Conservation (phyloP, 2,329 filamentous ascomycete genomes). For the Pyrenophora tritici-repentis region DNA sequence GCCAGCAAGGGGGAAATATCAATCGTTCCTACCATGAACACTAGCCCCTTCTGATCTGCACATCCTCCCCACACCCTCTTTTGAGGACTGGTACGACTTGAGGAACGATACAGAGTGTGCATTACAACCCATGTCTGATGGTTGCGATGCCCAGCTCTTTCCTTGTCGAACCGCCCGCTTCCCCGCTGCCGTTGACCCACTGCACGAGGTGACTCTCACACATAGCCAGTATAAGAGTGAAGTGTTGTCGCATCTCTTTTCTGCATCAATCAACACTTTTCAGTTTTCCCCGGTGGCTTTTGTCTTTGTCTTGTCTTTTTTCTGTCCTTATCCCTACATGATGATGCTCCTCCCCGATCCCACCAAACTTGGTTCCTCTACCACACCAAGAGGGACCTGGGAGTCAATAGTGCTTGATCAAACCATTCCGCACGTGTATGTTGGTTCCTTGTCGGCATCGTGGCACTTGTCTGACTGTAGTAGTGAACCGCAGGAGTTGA, state of each 20-base stretch:
- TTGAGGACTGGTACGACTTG: neutral
- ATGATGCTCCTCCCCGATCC: no score
- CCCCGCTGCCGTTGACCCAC: conserved; percentile 15
- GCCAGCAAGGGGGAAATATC: conserved; percentile 16
- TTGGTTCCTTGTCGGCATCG: no score
- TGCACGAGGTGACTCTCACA: conserved; percentile 10
- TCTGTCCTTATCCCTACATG: no score
- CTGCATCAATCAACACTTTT: neutral
- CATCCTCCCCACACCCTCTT: conserved; percentile 5
- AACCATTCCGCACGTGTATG: no score
- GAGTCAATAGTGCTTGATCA: no score
- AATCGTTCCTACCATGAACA: neutral
- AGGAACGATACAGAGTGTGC: neutral
- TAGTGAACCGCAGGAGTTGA: no score
- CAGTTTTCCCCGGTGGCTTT: neutral
- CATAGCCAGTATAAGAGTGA: conserved; percentile 11
- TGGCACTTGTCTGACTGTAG: no score
- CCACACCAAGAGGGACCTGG: no score
- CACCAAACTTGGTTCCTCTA: no score
- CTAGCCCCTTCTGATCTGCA: neutral
- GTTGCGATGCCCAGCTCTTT: neutral
- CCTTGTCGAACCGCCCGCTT: conserved; percentile 14
- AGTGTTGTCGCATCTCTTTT: neutral
- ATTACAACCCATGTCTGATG: neutral
- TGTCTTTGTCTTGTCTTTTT: neutral